These are phyloP conservation scores for Echinochloa phyllopogon DNA, from an alignment of 176 grass and related monocot genomes.

Conservation along the genomic window DNA sequence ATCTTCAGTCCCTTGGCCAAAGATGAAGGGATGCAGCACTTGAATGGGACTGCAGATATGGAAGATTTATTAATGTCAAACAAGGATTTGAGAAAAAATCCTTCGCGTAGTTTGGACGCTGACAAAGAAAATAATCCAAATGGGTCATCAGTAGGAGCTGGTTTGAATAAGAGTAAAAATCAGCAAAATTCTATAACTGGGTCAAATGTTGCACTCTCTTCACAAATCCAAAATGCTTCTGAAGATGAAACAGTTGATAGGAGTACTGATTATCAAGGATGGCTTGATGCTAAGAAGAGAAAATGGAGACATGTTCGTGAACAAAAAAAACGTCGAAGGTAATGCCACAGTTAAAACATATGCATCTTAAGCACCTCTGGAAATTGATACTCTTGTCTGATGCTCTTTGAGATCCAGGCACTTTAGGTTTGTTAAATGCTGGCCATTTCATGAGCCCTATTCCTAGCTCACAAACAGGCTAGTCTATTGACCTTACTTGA, in stretches of 20 bases:
- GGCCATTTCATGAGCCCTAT: background rate
- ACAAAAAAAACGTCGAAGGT: slow-evolving; percentile 81
- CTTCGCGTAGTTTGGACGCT: slow-evolving; percentile 51
- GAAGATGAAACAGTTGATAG: slow-evolving; percentile 59
- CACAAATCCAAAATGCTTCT: slow-evolving; percentile 47
- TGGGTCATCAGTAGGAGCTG: slow-evolving; percentile 50
- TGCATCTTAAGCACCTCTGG: background rate
- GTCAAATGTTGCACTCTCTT: slow-evolving; percentile 40
- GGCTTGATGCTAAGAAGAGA: slow-evolving; percentile 94
- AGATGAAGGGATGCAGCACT: slow-evolving; percentile 49
- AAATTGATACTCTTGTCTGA: slow-evolving; percentile 7
- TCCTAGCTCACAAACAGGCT: slow-evolving; percentile 4
- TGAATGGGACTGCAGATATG: slow-evolving; percentile 62
- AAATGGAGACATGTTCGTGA: slow-evolving; percentile 83
- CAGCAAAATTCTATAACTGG: slow-evolving; percentile 42
- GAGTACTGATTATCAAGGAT: slow-evolving; percentile 81
- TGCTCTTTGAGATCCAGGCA: background rate
- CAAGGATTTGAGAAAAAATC: slow-evolving; percentile 37
- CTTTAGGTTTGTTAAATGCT: slow-evolving; percentile 29
- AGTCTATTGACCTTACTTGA: background rate
- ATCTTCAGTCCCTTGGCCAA: slow-evolving; percentile 73
- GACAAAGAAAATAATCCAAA: slow-evolving; percentile 70
- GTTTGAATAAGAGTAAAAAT: slow-evolving; percentile 21
- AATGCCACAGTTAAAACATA: slow-evolving; percentile 35
- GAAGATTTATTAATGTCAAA: slow-evolving; percentile 71